phyloP scores from a whole-genome alignment of 768 basidiomycete species.

The Bullera alba region DNA sequence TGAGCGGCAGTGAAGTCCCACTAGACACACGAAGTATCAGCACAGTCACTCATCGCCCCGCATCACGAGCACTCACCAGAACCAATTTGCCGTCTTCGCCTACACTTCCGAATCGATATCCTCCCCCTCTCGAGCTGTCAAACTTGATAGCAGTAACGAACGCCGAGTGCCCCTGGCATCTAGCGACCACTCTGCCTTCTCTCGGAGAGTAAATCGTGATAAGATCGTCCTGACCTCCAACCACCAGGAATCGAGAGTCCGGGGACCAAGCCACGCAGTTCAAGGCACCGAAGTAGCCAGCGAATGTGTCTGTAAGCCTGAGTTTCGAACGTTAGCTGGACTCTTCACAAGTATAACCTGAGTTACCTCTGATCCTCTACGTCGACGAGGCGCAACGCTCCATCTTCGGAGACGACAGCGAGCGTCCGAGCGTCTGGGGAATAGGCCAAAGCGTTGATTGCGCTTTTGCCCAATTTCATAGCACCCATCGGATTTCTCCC shows the following conservation, averaged over 20 bases:
- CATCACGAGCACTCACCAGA: slow-evolving; percentile 54
- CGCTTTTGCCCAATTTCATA: slow-evolving; percentile 28
- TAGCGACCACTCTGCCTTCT: slow-evolving; percentile 87
- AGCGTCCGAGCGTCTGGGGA: slow-evolving; percentile 88
- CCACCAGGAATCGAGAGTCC: slow-evolving; percentile 86
- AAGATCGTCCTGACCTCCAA: slow-evolving; percentile 94
- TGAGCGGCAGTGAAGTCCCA: slow-evolving; percentile 93
- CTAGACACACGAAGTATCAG: slow-evolving; percentile 47
- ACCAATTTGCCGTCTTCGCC: slow-evolving; percentile 96
- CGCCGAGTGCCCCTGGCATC: slow-evolving; percentile 94
- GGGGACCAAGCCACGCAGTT: slow-evolving; percentile 92
- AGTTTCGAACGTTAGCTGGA: not conserved
- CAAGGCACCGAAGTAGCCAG: slow-evolving; percentile 88
- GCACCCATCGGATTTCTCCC: slow-evolving; percentile 45
- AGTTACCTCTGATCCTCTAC: slow-evolving; percentile 74
- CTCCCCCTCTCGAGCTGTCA: slow-evolving; percentile 70
- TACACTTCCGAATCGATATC: slow-evolving; percentile 90
- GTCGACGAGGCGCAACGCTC: slow-evolving; percentile 82
- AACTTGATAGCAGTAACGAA: slow-evolving; percentile 86
- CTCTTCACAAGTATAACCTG: too few relatives aligned
- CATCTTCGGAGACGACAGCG: slow-evolving; percentile 86
- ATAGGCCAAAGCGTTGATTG: slow-evolving; percentile 62
- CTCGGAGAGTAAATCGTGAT: slow-evolving; percentile 89
- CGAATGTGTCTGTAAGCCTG: slow-evolving; percentile 87
- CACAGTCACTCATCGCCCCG: slow-evolving; percentile 8